Evolutionary conservation across 768 basidiomycete species (phyloP), one percentile per base, ranked within the genome.

Genomic region (Daedaleopsis nitida): DNA sequence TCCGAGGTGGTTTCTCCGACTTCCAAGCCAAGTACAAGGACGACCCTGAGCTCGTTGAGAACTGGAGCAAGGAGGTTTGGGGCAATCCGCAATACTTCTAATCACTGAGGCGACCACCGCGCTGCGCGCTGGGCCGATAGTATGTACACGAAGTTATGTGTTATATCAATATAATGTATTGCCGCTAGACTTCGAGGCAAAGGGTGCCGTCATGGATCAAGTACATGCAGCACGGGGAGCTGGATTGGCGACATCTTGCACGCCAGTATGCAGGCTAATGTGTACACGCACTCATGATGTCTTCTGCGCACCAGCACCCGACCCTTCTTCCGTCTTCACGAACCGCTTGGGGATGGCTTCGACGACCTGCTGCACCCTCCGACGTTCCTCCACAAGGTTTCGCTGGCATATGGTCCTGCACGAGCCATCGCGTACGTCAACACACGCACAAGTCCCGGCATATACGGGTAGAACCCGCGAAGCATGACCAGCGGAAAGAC

Each of bases 11-110:
- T 5, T 94, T 94, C 73, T 74, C 79, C 11, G 78, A 77, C 47
- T 94, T 94, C 69, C 91, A 91, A 68, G 74, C 74, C 16, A 82
- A 82, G 66, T 92, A 80, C 80, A 89, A 88, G 86, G 76, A 88
- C 59, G 89, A 93, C 69, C 80, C 86, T 9, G 73, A 77, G 32
- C 80, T 93, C 17, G 85, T 93, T 10, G 91, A 91, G 73, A 88
- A 90, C 58, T 93, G 88, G 89, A 84, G 85, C 62, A 80, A 83
- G 64, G 79, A 84, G 11, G 77, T 86, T 27, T 90, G 88, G 88
- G 81, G 77, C 45, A 70, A 24, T 10, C 47, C 47, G 24, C 21
- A 49, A 21, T 49, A 24, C 9, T 24, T 49, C 47, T 49, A 21
- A 49, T 42, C 10, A 42, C 11, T 42, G 45, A 7, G 27, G 7